Percentiles rank a stretch among this genome's conserved stretches.
phyloP scores from a whole-genome alignment of 208 protist species.

The Leptomonas seymouri region DNA sequence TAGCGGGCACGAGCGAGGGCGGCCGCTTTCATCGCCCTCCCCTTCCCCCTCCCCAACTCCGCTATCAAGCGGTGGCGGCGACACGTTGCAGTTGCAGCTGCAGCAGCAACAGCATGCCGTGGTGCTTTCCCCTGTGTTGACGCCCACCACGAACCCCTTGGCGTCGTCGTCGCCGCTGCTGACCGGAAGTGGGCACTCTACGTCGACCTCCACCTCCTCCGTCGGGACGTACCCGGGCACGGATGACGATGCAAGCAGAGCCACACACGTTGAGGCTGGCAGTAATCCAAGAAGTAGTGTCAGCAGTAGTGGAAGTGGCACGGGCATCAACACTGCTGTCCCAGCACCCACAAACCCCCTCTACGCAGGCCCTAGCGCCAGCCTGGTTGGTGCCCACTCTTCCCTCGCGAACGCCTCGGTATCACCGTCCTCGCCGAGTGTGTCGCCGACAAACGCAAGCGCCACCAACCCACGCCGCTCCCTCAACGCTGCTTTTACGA shows the following conservation, averaged over 20 bases:
- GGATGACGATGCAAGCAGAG: neutral
- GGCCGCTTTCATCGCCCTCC: conserved; percentile 1
- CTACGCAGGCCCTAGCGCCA: neutral
- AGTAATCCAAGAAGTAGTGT: neutral
- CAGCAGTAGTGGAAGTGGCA: conserved; percentile 13
- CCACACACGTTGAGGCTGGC: neutral
- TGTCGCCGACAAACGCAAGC: conserved; percentile 15
- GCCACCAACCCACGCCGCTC: conserved; percentile 44
- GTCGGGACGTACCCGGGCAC: neutral
- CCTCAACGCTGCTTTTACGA: conserved; percentile 67
- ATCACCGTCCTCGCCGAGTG: conserved; percentile 15
- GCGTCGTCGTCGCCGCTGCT: conserved; percentile 16
- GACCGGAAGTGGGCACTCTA: neutral
- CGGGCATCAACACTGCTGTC: neutral
- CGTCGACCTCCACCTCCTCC: conserved; percentile 3
- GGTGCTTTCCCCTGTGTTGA: conserved; percentile 2
- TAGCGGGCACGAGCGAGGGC: neutral
- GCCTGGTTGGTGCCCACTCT: neutral
- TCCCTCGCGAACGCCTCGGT: neutral
- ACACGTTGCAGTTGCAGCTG: neutral
- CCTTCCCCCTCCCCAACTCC: conserved; percentile 13
- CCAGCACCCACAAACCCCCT: neutral
- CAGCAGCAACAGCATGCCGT: neutral
- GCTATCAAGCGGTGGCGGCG: neutral
- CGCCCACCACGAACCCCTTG: conserved; percentile 5